These are phyloP conservation scores for Salinomyces thailandicus DNA, from an alignment of 2,329 filamentous ascomycete genomes.

Conservation along the genomic window DNA sequence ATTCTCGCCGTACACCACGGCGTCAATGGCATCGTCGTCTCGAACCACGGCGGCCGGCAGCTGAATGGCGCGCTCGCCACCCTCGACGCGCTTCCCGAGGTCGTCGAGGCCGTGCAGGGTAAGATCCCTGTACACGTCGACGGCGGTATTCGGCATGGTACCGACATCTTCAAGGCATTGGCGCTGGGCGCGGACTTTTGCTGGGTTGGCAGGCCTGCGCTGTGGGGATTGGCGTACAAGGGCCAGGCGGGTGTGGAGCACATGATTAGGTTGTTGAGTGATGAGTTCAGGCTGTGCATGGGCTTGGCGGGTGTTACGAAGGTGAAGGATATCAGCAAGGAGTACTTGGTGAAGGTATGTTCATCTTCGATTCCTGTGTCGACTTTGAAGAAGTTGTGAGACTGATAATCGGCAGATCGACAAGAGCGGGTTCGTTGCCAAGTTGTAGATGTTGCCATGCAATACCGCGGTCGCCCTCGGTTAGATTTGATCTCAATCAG, in stretches of 20 bases:
- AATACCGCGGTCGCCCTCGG: too few species aligned
- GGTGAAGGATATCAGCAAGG: constrained; percentile 28
- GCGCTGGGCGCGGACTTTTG: constrained; percentile 35
- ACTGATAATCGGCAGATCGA: constrained; percentile 2
- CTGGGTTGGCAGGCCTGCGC: constrained; percentile 37
- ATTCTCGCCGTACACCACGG: constrained; percentile 35
- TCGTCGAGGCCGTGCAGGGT: constrained; percentile 41
- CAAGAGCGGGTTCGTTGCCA: constrained; percentile 3
- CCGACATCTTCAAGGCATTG: constrained; percentile 47
- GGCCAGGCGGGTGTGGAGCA: constrained; percentile 30
- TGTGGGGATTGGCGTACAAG: constrained; percentile 39
- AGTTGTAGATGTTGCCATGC: too few species aligned
- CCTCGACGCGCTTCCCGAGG: constrained; percentile 39
- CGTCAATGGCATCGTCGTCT: constrained; percentile 39
- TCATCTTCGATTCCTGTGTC: constrained; percentile 7
- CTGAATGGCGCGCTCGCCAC: constrained; percentile 46
- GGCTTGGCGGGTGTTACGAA: constrained; percentile 29
- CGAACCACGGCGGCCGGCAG: constrained; percentile 49
- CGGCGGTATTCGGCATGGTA: constrained; percentile 43
- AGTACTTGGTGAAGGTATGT: constrained; percentile 33
- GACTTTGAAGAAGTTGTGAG: background rate
- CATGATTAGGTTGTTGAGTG: constrained; percentile 33
- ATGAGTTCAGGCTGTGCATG: constrained; percentile 32
- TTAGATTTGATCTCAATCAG: too few species aligned
- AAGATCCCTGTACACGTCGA: constrained; percentile 50